phyloP scores from a whole-genome alignment of 768 basidiomycete genomes.

The Cystobasidium tubakii region DNA sequence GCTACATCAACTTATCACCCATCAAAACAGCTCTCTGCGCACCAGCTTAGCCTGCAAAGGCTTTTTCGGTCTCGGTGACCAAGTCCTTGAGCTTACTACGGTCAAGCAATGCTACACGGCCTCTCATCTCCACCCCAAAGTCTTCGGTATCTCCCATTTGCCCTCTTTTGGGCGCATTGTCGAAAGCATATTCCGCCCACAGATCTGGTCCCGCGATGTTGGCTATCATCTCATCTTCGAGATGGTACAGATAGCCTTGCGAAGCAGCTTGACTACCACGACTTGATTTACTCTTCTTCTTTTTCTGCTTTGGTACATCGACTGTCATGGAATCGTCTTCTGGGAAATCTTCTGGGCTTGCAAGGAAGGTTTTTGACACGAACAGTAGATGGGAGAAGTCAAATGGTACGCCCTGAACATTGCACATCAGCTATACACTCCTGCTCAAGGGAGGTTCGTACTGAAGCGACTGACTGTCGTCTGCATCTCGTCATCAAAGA shows the following conservation, averaged over 20 bases:
- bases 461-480: slow-evolving; percentile 62
- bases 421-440: neutral
- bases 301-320: slow-evolving; percentile 50
- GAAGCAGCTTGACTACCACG: slow-evolving; percentile 47
- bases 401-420: slow-evolving; percentile 42
- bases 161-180: slow-evolving; percentile 37
- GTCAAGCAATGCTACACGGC: slow-evolving; percentile 44
- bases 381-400: slow-evolving; percentile 46
- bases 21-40: neutral
- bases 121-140: slow-evolving; percentile 45
- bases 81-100: slow-evolving; percentile 36
- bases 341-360: slow-evolving; percentile 61
- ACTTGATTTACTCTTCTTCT: slow-evolving; percentile 51
- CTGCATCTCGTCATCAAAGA: slow-evolving; percentile 77
- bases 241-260: slow-evolving; percentile 68
- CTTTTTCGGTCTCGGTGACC: slow-evolving; percentile 38
- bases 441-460: neutral
- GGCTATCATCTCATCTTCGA: slow-evolving; percentile 71
- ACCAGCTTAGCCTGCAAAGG: neutral
- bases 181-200: slow-evolving; percentile 37
- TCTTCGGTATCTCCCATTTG: slow-evolving; percentile 34
- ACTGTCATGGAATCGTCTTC: slow-evolving; percentile 62
- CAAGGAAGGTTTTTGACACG: slow-evolving; percentile 46
- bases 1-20: neutral
- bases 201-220: slow-evolving; percentile 53